Base-by-base conservation (phyloP, 2,329 filamentous ascomycete species). In the Didymella pomorum region DNA sequence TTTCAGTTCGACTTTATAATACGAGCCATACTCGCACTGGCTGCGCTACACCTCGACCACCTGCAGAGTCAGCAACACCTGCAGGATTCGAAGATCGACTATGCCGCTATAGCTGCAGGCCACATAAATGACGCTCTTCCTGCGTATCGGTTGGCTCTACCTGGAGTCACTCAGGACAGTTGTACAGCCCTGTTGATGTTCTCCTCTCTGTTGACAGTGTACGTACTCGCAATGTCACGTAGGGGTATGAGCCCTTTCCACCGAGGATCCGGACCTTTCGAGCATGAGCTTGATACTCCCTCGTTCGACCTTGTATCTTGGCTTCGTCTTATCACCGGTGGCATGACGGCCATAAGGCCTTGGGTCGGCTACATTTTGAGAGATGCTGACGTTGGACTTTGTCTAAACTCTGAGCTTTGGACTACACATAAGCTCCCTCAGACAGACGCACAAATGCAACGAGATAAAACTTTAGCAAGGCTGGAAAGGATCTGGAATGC, bases 141-240 rank as follows among this genome's bases (percentile, higher is more conserved):
- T 37, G 39, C 50, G 20, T 45, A 53, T 35, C 28, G 28, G 21
- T 37, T 35, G 14, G 41, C 50, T 4, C 10, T 45, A 6, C 50
- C 16, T 26, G 33, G 6, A 20, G 41, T 37, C n/a, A 35, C 41
- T 6, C 23, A 53, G 44, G 20, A 35, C 14, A 45, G 35, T 8
- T 53, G 41, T 37, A 46, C 21, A 16, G 41, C 50, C 20, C 44
- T 53, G 41, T 37, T 39, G 29, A 44, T 45, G 41, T 37, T 45
- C 25, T 35, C 50, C 5, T 53, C 41, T 8, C n/a, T 37, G 41
- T 23, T 45, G 16, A 25, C 50, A 16, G n/a, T 45, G 9, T 37
- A 53, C 14, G 41, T 53, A 35, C 42, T 53, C 26, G 41, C 50
- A 21, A 28, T 29, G 41, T 28, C 29, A 26, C 21, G 42, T 5